Percentiles rank a stretch among this genome's conserved stretches.
Evolutionary conservation across 192 early-diverging fungal genomes (phyloP).

Genomic region (Dimargaris verticillata): DNA sequence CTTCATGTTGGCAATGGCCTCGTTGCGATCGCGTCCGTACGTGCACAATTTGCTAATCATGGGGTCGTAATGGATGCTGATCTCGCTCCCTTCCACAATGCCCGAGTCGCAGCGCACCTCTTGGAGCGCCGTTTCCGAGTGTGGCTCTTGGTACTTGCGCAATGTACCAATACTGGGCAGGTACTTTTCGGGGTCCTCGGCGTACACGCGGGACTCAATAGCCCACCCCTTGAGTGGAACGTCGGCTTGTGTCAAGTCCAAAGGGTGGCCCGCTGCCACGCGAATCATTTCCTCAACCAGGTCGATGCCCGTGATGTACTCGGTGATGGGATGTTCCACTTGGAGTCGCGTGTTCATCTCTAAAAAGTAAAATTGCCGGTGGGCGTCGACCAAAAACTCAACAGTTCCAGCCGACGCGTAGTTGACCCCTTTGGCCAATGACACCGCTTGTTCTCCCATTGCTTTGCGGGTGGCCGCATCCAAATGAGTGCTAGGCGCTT

Average conservation of each 20-base stretch:
- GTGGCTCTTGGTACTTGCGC: constrained; percentile 69
- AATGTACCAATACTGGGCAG: constrained; percentile 83
- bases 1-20: constrained; percentile 61
- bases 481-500: constrained; percentile 63
- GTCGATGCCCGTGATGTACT: constrained; percentile 69
- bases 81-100: constrained; percentile 79
- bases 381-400: constrained; percentile 54
- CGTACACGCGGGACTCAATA: constrained; percentile 89
- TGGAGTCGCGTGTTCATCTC: constrained; percentile 73
- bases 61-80: constrained; percentile 91
- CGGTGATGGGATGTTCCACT: constrained; percentile 69
- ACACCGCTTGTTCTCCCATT: constrained; percentile 67
- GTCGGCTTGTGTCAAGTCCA: constrained; percentile 56
- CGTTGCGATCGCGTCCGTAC: constrained; percentile 57
- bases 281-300: constrained; percentile 93
- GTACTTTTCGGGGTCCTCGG: constrained; percentile 87
- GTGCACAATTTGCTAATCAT: constrained; percentile 89
- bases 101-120: constrained; percentile 87
- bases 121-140: constrained; percentile 14
- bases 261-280: constrained; percentile 61
- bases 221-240: constrained; percentile 78
- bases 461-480: constrained; percentile 38
- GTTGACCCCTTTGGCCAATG: constrained; percentile 52
- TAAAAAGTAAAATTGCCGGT: constrained; percentile 62
- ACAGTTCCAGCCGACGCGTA: constrained; percentile 67